phyloP scores from a whole-genome alignment of 345 rosid genomes.

The Salix exigua region DNA sequence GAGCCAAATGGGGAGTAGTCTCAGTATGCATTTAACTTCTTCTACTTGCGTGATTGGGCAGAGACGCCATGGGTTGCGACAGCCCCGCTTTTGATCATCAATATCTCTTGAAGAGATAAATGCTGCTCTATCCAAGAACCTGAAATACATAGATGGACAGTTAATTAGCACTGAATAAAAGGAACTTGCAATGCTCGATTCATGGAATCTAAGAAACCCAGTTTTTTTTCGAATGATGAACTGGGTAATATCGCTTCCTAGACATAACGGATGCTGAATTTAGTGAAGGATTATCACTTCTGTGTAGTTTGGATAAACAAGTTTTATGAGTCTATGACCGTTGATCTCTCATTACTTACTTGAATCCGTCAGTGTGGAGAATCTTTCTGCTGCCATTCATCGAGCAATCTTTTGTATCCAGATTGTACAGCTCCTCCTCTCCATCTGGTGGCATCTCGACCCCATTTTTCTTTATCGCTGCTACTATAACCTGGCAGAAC shows the following conservation, averaged over 20 bases:
- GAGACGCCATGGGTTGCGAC: conserved; percentile 59
- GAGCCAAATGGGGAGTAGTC: conserved; percentile 92
- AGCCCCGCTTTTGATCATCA: conserved; percentile 56
- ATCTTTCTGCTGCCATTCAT: conserved; percentile 58
- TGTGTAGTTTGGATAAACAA: neutral
- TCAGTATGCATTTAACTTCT: conserved; percentile 94
- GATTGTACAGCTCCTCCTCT: conserved; percentile 46
- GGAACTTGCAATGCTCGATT: neutral
- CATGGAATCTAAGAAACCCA: neutral
- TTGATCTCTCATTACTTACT: conserved; percentile 40
- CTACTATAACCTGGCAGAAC: conserved; percentile 74
- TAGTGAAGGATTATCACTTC: neutral
- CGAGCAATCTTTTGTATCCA: conserved; percentile 38
- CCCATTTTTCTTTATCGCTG: conserved; percentile 73
- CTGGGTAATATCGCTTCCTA: neutral
- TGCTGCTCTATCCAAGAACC: conserved; percentile 96
- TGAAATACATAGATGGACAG: conserved; percentile 18
- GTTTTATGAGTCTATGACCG: neutral
- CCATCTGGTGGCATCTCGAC: conserved; percentile 38
- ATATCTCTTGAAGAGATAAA: conserved; percentile 56
- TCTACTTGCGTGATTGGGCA: conserved; percentile 95
- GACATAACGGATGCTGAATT: neutral
- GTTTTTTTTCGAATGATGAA: neutral
- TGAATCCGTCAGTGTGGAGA: conserved; percentile 83
- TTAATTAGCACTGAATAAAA: neutral